These are phyloP conservation scores for Chlamydomonas sp. DNA, from an alignment of 139 green algal species.

Conservation along the genomic window DNA sequence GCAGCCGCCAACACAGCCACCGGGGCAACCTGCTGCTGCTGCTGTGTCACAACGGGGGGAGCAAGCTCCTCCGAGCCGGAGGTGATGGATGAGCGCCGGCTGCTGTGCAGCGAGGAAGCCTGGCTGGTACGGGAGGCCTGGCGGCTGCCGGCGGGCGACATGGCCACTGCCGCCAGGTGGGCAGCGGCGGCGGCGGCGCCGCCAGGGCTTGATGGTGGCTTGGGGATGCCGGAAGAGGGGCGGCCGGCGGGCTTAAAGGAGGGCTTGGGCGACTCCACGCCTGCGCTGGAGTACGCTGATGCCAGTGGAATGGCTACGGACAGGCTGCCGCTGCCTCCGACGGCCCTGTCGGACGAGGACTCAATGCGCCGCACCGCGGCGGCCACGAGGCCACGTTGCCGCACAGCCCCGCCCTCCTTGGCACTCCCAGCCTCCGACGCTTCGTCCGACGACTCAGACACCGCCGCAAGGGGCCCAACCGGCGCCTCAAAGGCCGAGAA, in stretches of 20 bases:
- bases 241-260: background rate
- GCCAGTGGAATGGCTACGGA: background rate
- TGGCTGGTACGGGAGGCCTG: background rate
- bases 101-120: no score
- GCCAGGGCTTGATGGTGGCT: no score
- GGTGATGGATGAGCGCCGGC: no score
- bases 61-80: no score
- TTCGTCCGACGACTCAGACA: background rate
- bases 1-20: no score
- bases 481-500: background rate
- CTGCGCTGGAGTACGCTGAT: no score
- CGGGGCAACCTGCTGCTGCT: no score
- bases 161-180: no score
- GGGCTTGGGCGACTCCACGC: background rate
- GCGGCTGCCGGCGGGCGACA: background rate
- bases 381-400: conserved; percentile 1
- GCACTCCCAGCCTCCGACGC: background rate
- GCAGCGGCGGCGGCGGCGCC: background rate
- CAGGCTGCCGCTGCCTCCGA: background rate
- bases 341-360: background rate
- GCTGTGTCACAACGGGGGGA: no score
- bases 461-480: background rate
- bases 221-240: background rate
- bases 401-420: background rate
- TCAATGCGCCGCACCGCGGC: conserved; percentile 19